Evolutionary conservation across 2,329 filamentous ascomycete genomes (phyloP), one percentile per base, ranked within the genome.

Genomic region (Scopulariopsis brevicaulis): DNA sequence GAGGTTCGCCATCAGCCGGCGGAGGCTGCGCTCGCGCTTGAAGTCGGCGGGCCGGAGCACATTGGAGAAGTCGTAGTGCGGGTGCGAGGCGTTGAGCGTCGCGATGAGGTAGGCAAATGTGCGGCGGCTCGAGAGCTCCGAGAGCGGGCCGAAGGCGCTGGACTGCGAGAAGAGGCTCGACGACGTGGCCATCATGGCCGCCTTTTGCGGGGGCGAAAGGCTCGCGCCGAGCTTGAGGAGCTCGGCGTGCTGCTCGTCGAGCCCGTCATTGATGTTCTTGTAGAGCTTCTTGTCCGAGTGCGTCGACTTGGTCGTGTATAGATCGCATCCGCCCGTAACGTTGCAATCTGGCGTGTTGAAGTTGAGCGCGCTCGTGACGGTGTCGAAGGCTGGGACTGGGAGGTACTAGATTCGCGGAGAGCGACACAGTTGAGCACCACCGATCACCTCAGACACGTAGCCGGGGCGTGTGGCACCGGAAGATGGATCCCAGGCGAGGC

Each of bases 51-150:
- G 92, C 43, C 92, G 86, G 59, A 97, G 77, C 37, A 94, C 86
- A 67, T 96, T 88, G 2, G 91, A 96, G 73, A 99, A 99, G 71
- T 99, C 94, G 71, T 99, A 97, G 72, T 99, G 74, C 12, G 74
- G 72, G 73, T 99, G 93, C 59, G 90, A 96, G 5, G 94, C 94
- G 68, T 99, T 99, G 40, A 99, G 78, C 0, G 93, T 97, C 43
- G 94, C 94, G 64, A 99, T 97, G 56, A 99, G 76, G 70, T 97
- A 97, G 52, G 94, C 92, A 72, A 96, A 97, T 0, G 90, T 96
- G 64, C 93, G 85, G 43, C 94, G 88, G 67, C 90, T 94, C 53
- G 89, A 89, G 55, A 91, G 84, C 66, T 96, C 89, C 60, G 89
- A 92, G 59, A 99, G 80, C 18, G 89, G 87, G 20, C 94, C 94